Evolutionary conservation across 176 grass and related monocot genomes (phyloP), one percentile per base, ranked within the genome.

Genomic region (Carex littledalei): DNA sequence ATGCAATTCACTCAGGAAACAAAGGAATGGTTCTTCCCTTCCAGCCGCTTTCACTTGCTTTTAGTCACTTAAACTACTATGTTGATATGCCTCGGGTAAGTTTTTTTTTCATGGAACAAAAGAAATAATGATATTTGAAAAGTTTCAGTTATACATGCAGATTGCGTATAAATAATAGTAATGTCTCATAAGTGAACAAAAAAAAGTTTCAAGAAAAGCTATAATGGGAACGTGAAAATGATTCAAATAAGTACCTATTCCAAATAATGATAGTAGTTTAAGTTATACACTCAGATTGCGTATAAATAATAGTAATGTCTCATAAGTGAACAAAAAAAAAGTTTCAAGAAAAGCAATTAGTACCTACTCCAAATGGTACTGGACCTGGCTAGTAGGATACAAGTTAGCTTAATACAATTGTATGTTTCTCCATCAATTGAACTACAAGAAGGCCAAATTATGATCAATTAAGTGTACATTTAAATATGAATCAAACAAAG

Each of bases 71-170:
- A 65, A 94, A 92, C 61, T 97, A 94, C 87, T 89, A 90, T 16
- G 94, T 97, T 8, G 89, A 97, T 84, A 94, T 97, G 92, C 94
- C 94, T 87, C 76, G 75, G 14, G 94, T 97, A 91, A 92, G 87
- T 86, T 39, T 53, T 81, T 49, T n/a, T 81, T 67, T n/a, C 60
- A 39, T 22, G 67, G 26, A 82, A n/a, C 26, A 59, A 34, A 67
- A 13, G 24, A 50, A 61, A 70, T 45, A 80, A 75, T 83, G 45
- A 15, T 31, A 73, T 61, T 63, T 39, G 41, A 80, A 5, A 61
- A 89, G 8, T 43, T 77, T 15, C 24, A 41, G 5, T 80, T 74
- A 58, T 47, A 56, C 22, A 55, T 77, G 58, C 57, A 12, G 47
- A 26, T 53, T 45, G 17, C 63, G 24, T 61, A 56, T 49, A 65